Evolutionary conservation across 2,329 filamentous ascomycete species (phyloP), one percentile per base, ranked within the genome.

Genomic region (Chaetothyriales sp.): DNA sequence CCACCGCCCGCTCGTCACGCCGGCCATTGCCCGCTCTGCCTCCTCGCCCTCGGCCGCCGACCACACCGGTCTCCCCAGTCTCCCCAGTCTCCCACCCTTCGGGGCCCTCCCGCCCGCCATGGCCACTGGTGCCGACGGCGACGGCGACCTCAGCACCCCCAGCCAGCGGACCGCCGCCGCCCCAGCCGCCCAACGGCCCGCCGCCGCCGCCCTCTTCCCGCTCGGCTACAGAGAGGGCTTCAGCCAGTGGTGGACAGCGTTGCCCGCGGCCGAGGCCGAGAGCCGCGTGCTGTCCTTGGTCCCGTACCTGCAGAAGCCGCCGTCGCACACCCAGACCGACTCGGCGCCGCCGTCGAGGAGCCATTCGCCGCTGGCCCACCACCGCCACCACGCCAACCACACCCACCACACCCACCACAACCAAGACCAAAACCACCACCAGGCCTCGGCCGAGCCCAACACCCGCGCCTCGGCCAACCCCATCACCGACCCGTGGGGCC

Each of bases 211-310:
- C 33, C 82, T 78, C 67, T 97, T 98, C 60, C 89, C 92, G 1
- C 71, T 97, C 19, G 83, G 89, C 48, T 95, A 95, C 71, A 92
- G 89, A 63, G 89, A 95, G 53, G 90, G 87, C 15, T 87, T 88
- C 57, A 83, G 78, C 60, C 90, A 97, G 76, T 97, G 92, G 89
- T 98, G 92, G 92, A 79, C 82, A 9, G 83, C 81, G 56, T 72
- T 92, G n/a, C 83, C 89, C 1, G 85, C 92, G 2, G 82, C 84
- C 18, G 76, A 82, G 22, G 89, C 90, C 10, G 92, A 98, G 70
- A 86, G 90, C 64, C 84, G 81, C 61, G 89, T 98, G 28, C 80
- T 98, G 59, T 84, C 82, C 54, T 86, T 83, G 66, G 81, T 98
- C 40, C 92, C 92, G 4, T 84, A 89, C 65, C 78, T 95, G 4